phyloP scores from a whole-genome alignment of 169 alveolate species.

The Perkinsus olseni region DNA sequence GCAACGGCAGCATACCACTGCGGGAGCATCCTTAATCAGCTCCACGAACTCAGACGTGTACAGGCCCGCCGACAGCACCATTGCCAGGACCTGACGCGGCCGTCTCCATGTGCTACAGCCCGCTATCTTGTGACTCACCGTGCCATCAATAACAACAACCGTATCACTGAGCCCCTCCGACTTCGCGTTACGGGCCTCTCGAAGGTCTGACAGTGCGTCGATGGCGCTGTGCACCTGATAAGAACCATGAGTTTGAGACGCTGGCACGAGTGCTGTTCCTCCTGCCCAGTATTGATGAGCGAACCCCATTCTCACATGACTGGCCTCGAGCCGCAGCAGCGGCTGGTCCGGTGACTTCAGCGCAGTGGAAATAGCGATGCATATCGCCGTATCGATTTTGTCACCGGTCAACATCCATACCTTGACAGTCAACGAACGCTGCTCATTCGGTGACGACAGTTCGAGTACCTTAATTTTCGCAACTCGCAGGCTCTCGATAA shows the following conservation, averaged over 20 bases:
- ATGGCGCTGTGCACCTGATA: background rate
- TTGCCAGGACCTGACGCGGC: slow-evolving; percentile 10
- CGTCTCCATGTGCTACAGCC: background rate
- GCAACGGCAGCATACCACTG: slow-evolving; percentile 88
- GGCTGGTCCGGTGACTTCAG: slow-evolving; percentile 45
- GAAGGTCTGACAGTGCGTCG: background rate
- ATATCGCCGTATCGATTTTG: slow-evolving; percentile 97
- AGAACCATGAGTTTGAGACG: too few relatives aligned
- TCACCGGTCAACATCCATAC: slow-evolving; percentile 99
- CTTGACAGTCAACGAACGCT: background rate
- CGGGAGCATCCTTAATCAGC: slow-evolving; percentile 18
- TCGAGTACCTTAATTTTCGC: slow-evolving; percentile 80
- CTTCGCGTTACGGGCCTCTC: background rate
- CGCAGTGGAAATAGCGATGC: slow-evolving; percentile 93
- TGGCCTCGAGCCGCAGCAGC: background rate
- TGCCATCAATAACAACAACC: slow-evolving; percentile 35
- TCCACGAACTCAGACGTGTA: background rate
- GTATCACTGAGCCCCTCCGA: slow-evolving; percentile 13
- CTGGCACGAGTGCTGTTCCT: too few relatives aligned
- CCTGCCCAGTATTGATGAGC: too few relatives aligned
- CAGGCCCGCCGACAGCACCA: slow-evolving; percentile 8
- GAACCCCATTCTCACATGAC: background rate
- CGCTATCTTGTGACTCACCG: background rate
- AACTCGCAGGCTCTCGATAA: slow-evolving; percentile 82
- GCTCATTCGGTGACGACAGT: background rate